Conservation (phyloP, 768 basidiomycete species). For the Albatrellus ellisii region DNA sequence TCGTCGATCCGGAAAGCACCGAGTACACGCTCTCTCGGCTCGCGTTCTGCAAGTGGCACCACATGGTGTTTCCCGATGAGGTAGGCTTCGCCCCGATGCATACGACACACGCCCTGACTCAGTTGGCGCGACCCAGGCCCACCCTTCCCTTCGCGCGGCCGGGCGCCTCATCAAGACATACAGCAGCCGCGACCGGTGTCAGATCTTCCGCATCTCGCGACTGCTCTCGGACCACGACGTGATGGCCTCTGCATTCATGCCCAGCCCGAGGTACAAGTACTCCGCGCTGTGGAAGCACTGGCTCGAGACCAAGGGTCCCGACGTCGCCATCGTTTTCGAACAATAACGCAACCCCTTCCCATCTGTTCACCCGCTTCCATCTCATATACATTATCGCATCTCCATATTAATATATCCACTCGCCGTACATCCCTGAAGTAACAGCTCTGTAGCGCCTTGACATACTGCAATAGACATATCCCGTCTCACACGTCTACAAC, state of each 20-base stretch:
- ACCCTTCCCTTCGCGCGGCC: conserved; percentile 25
- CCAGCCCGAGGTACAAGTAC: conserved; percentile 20
- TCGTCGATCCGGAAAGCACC: conserved; percentile 10
- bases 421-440: too few species aligned
- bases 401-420: neutral
- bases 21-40: conserved; percentile 21
- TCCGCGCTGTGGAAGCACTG: conserved; percentile 28
- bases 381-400: neutral
- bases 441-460: too few species aligned
- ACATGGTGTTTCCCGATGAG: conserved; percentile 28
- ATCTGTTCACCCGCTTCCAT: too few species aligned
- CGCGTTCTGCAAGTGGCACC: conserved; percentile 33
- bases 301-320: conserved; percentile 23
- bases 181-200: conserved; percentile 24
- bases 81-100: conserved; percentile 17
- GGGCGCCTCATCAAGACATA: conserved; percentile 21
- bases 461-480: too few species aligned
- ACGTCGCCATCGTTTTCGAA: conserved; percentile 24
- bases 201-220: conserved; percentile 29
- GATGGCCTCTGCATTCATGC: conserved; percentile 16
- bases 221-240: conserved; percentile 25
- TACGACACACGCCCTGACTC: neutral
- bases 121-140: conserved; percentile 19
- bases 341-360: too few species aligned
- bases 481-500: too few species aligned